These are phyloP conservation scores for Aegilops bicornis DNA, from an alignment of 176 grass and related monocot genomes.

Conservation along the genomic window DNA sequence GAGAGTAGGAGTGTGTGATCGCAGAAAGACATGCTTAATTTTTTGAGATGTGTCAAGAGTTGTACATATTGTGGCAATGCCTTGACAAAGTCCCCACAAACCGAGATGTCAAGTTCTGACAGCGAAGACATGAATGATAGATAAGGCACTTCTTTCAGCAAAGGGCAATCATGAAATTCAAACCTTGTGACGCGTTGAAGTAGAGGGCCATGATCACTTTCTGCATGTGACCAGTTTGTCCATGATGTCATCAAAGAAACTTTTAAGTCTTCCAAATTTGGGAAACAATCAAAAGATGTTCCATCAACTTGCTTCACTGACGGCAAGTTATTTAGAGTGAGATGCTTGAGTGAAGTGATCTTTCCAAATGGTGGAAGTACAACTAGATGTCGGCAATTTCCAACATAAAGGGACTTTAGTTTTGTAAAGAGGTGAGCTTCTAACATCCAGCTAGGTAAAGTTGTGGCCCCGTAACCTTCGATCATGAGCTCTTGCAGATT, in stretches of 20 bases:
- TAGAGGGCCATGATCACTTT: neutral
- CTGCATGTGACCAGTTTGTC: neutral
- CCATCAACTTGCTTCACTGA: neutral
- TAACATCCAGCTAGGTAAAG: neutral
- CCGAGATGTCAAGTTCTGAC: neutral
- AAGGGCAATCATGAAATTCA: neutral
- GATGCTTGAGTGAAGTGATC: neutral
- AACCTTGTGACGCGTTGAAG: neutral
- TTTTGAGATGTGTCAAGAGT: neutral
- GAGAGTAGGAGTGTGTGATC: neutral
- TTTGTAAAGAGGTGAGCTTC: neutral
- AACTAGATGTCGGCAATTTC: neutral
- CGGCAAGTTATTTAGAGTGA: neutral
- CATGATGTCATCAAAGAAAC: neutral
- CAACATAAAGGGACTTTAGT: neutral
- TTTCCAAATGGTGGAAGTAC: neutral
- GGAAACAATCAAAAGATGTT: neutral
- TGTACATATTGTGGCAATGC: neutral
- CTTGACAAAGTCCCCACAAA: neutral
- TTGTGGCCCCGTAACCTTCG: neutral
- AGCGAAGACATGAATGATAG: neutral
- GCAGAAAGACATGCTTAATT: neutral
- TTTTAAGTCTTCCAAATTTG: neutral
- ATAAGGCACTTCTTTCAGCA: neutral
- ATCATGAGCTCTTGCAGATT: neutral